These are phyloP conservation scores for Lachnellula cervina DNA, from an alignment of 2,329 filamentous ascomycete species.

Conservation along the genomic window DNA sequence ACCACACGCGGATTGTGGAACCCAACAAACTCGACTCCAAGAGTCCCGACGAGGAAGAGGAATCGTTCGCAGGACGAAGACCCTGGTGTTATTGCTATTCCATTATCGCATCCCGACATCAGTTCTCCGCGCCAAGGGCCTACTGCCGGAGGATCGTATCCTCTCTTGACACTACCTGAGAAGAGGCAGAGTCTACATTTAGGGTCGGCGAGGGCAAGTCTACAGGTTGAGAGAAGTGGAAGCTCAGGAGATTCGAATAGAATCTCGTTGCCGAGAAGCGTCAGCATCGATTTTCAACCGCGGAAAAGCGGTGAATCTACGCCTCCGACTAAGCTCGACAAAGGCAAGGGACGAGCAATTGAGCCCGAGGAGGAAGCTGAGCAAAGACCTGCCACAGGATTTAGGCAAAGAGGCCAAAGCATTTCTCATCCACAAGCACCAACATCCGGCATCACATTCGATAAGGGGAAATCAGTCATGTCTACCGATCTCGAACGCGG, in stretches of 20 bases:
- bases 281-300: slow-evolving; percentile 29
- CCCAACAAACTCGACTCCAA: slow-evolving; percentile 56
- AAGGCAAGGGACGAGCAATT: slow-evolving; percentile 27
- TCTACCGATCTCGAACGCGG: slow-evolving; percentile 30
- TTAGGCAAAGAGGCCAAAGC: slow-evolving; percentile 19
- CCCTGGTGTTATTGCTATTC: slow-evolving; percentile 24
- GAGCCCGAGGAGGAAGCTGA: slow-evolving; percentile 15
- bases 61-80: slow-evolving; percentile 13
- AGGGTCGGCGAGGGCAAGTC: slow-evolving; percentile 37
- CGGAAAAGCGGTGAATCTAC: slow-evolving; percentile 26
- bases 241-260: slow-evolving; percentile 28
- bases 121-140: slow-evolving; percentile 21
- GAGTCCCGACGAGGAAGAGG: slow-evolving; percentile 13
- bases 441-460: slow-evolving; percentile 22
- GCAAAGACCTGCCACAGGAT: slow-evolving; percentile 11
- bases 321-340: slow-evolving; percentile 19
- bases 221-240: slow-evolving; percentile 43
- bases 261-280: slow-evolving; percentile 29
- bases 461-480: slow-evolving; percentile 23
- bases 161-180: slow-evolving; percentile 53
- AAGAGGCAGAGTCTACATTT: slow-evolving; percentile 49
- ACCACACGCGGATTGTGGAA: slow-evolving; percentile 48
- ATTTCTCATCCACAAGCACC: slow-evolving; percentile 7
- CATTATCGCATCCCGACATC: slow-evolving; percentile 29
- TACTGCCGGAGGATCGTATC: slow-evolving; percentile 34